Percentiles rank a stretch among this genome's conserved stretches.
Evolutionary conservation across 139 green algal genomes (phyloP).

Genomic region (Marvania coccoides): DNA sequence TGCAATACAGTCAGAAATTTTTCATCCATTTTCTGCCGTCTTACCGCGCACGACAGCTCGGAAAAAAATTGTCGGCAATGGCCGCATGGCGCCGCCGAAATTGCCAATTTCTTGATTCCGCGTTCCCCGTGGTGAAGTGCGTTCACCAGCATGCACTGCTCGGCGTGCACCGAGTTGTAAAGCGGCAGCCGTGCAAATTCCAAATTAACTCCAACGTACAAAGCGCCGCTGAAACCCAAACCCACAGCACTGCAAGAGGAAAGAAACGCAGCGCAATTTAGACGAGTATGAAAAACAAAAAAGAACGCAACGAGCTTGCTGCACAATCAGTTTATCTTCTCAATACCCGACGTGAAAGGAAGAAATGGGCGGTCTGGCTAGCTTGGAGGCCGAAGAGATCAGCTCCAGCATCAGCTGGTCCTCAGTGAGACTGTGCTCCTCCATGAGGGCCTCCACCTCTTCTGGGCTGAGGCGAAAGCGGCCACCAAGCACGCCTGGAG

Average conservation of each 20-base stretch:
- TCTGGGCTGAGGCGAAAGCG: conserved; percentile 23
- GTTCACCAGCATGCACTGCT: conserved; percentile 81
- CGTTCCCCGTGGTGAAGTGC: conserved; percentile 50
- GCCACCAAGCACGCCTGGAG: conserved; percentile 6
- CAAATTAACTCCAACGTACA: conserved; percentile 85
- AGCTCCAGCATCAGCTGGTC: conserved; percentile 55
- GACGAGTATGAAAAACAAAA: background rate
- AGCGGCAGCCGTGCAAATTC: conserved; percentile 70
- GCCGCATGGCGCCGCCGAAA: conserved; percentile 74
- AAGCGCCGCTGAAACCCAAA: conserved; percentile 51
- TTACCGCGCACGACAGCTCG: conserved; percentile 66
- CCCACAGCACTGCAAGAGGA: conserved; percentile 53
- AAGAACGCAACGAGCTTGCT: background rate
- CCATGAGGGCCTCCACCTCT: conserved; percentile 34
- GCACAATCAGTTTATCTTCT: no score
- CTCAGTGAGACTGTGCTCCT: conserved; percentile 15
- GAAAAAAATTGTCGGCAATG: conserved; percentile 81
- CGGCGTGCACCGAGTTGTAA: conserved; percentile 76
- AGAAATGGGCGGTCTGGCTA: conserved; percentile 65
- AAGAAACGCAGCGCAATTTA: background rate
- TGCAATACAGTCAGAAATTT: background rate
- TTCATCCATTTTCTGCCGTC: background rate
- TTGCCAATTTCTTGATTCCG: conserved; percentile 43
- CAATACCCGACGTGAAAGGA: conserved; percentile 64
- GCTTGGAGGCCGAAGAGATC: conserved; percentile 43